Conservation (phyloP, 495 filamentous ascomycete genomes). For the Umbilicaria muhlenbergii region DNA sequence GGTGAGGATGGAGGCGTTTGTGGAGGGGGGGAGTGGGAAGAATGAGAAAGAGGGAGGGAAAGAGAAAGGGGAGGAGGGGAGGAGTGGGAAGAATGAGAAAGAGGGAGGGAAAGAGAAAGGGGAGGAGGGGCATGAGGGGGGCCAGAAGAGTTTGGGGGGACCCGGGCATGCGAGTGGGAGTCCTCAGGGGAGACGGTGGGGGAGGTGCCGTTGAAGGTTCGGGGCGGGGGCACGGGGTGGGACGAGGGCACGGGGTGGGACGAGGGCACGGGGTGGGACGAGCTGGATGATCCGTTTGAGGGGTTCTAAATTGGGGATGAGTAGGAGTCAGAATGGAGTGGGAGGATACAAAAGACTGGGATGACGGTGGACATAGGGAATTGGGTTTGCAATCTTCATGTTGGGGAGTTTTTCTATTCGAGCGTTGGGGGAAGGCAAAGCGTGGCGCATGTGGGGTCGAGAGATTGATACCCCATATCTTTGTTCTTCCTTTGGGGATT, state of each 20-base stretch:
- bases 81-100: not conserved
- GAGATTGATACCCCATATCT: too few species aligned
- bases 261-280: not conserved
- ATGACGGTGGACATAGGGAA: too few species aligned
- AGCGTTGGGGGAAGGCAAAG: too few species aligned
- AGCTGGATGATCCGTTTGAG: slow-evolving; percentile 10
- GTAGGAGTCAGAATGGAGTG: too few species aligned
- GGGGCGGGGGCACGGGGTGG: not conserved
- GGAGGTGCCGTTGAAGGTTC: not conserved
- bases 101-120: too few species aligned
- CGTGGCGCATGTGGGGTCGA: too few species aligned
- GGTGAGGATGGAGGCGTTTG: slow-evolving; percentile 94
- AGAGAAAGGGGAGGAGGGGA: not conserved
- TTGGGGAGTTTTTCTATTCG: too few species aligned
- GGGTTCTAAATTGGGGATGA: slow-evolving; percentile 3
- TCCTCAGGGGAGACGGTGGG: not conserved
- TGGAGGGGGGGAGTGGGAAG: slow-evolving; percentile 34
- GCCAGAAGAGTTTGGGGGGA: too few species aligned
- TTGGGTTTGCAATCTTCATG: too few species aligned
- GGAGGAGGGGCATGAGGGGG: too few species aligned
- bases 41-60: slow-evolving; percentile 1
- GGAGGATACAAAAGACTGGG: too few species aligned
- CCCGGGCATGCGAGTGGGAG: too few species aligned
- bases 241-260: not conserved
- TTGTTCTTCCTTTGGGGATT: slow-evolving; percentile 6